Evolutionary conservation across 768 basidiomycete species (phyloP).

Genomic region (Pleurotus salmoneostramineus): DNA sequence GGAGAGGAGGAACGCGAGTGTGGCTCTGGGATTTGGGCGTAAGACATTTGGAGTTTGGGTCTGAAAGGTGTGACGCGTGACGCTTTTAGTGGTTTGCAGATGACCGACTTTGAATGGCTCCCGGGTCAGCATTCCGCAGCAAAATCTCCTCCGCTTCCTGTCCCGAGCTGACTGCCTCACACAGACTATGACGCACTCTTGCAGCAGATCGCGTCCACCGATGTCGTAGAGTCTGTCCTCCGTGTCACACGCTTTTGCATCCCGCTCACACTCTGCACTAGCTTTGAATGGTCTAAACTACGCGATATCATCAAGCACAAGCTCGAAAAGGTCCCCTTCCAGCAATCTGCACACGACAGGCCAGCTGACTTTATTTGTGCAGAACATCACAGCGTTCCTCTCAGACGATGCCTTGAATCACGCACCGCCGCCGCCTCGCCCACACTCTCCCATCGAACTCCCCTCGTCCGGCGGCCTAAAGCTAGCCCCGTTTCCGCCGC

Average conservation of each 20-base stretch:
- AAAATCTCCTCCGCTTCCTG: not conserved
- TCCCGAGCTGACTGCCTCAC: conserved; percentile 9
- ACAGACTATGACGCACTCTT: conserved; percentile 58
- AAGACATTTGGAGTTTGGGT: conserved; percentile 22
- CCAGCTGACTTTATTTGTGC: not conserved
- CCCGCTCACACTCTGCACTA: conserved; percentile 21
- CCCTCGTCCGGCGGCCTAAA: conserved; percentile 55
- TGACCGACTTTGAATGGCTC: conserved; percentile 41
- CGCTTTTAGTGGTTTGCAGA: not conserved
- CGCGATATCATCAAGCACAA: conserved; percentile 72
- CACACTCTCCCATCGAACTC: conserved; percentile 39
- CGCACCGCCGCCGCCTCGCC: conserved; percentile 29
- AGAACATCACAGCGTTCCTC: conserved; percentile 53
- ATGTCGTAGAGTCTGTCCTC: conserved; percentile 52
- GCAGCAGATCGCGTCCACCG: conserved; percentile 60
- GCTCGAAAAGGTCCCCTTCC: conserved; percentile 52
- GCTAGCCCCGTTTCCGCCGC: conserved; percentile 69
- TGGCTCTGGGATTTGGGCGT: conserved; percentile 21
- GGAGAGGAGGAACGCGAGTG: conserved; percentile 10
- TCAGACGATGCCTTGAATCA: conserved; percentile 23
- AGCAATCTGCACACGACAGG: not conserved
- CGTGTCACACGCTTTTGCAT: not conserved
- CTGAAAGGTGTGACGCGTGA: conserved; percentile 2
- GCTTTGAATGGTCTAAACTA: conserved; percentile 67
- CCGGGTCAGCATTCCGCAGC: conserved; percentile 35